Evolutionary conservation across 345 rosid genomes (phyloP).

Genomic region (Melastoma malabathricum): DNA sequence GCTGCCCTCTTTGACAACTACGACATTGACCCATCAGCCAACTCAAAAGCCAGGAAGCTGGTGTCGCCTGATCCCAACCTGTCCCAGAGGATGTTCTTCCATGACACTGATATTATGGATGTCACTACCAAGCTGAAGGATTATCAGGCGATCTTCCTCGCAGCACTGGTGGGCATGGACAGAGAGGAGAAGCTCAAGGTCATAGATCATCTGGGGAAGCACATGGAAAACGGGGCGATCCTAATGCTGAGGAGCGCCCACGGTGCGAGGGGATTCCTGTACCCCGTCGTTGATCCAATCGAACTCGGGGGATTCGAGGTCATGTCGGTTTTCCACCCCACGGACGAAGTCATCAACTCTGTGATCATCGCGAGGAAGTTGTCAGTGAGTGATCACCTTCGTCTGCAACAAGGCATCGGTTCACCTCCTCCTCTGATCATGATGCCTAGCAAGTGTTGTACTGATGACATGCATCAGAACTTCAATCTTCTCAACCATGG

Average conservation of each 20-base stretch:
- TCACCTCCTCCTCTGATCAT: constrained; percentile 9
- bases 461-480: constrained; percentile 26
- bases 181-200: constrained; percentile 46
- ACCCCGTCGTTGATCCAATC: constrained; percentile 55
- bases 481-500: constrained; percentile 47
- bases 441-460: constrained; percentile 42
- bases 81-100: constrained; percentile 57
- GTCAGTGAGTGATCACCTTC: background rate
- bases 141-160: constrained; percentile 72
- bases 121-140: constrained; percentile 30
- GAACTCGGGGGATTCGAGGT: constrained; percentile 68
- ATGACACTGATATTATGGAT: constrained; percentile 33
- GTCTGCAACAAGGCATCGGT: constrained; percentile 15
- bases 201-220: constrained; percentile 51
- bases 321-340: constrained; percentile 58
- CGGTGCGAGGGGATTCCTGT: constrained; percentile 75
- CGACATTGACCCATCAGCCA: constrained; percentile 56
- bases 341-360: constrained; percentile 75
- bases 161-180: constrained; percentile 82
- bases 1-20: constrained; percentile 57
- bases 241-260: constrained; percentile 84
- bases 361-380: constrained; percentile 53
- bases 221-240: constrained; percentile 61
- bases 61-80: constrained; percentile 53
- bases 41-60: constrained; percentile 34